Evolutionary conservation across 2,329 filamentous ascomycete genomes (phyloP).

Genomic region (Dactylonectria macrodidyma): DNA sequence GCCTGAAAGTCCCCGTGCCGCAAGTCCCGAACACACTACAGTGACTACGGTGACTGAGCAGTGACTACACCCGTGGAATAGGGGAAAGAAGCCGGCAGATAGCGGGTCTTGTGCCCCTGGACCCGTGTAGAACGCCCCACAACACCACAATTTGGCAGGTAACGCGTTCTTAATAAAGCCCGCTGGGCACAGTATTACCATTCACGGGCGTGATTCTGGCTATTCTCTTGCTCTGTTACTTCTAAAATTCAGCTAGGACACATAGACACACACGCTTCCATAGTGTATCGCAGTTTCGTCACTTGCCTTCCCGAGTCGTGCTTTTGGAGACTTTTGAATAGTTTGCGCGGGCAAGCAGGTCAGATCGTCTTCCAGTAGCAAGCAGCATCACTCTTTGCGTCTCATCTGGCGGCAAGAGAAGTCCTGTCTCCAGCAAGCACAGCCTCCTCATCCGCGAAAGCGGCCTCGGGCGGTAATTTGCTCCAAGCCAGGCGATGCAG

Average conservation of each 20-base stretch:
- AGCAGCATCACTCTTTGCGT: neutral
- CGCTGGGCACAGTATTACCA: neutral
- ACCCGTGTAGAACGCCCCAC: conserved; percentile 9
- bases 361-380: neutral
- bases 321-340: neutral
- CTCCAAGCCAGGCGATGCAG: conserved; percentile 5
- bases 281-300: conserved; percentile 12
- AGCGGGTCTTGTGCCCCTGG: conserved; percentile 18
- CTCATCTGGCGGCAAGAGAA: neutral
- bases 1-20: too few relatives aligned
- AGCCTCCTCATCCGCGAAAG: conserved; percentile 2
- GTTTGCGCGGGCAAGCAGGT: neutral
- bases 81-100: conserved; percentile 15
- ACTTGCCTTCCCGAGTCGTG: neutral
- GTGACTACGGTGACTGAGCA: neutral
- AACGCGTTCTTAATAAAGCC: neutral
- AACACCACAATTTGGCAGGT: conserved; percentile 10
- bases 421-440: neutral
- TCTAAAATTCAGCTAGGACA: neutral
- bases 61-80: conserved; percentile 5
- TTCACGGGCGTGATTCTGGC: neutral
- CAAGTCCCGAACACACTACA: neutral
- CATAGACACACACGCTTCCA: neutral
- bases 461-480: conserved; percentile 5
- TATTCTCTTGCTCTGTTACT: neutral